Evolutionary conservation across 2,329 filamentous ascomycete species (phyloP), one percentile per base, ranked within the genome.

Genomic region (Aphanocladium album): DNA sequence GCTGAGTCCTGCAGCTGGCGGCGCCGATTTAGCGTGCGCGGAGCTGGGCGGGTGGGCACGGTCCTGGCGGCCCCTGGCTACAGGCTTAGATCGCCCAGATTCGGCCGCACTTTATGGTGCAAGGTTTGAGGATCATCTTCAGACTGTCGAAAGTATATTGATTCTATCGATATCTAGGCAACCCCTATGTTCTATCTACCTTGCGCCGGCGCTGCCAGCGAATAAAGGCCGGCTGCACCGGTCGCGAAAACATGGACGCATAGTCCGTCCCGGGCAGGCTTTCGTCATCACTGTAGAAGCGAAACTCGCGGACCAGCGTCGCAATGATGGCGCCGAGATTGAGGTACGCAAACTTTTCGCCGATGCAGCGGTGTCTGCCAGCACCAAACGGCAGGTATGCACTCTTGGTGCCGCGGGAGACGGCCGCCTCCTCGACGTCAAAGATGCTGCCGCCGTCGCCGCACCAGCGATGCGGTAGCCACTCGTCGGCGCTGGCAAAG

Each of bases 271-370:
- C 79, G 1, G 87, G 82, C 41, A 90, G 81, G 0, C 76, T 76
- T 62, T 74, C 85, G 58, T 84, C 80, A 5, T 82, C 64, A 49
- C 86, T 88, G 52, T 70, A 74, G 49, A 90, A 77, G 69, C 80
- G 83, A 68, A 90, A 82, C 52, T 84, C 76, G 12, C 86, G 76
- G 11, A 90, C 80, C 62, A 90, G 71, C 0, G 80, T 84, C 0
- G 81, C 80, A 25, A 90, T 73, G 62, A 91, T 89, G 9, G 84
- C 84, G 17, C 81, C 80, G 46, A 91, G 70, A 68, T 91, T 88
- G 49, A 89, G 73, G 67, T 90, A 90, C 0, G 88, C 88, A 71
- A 90, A 91, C 70, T 89, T 88, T 75, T 91, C 89, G 19, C 89
- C 89, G 62, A 91, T 89, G 67, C 89, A 91, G 21, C 89, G 78